Conservation (phyloP, 352 stramenopile species). For the Globisporangium echinulatum region DNA sequence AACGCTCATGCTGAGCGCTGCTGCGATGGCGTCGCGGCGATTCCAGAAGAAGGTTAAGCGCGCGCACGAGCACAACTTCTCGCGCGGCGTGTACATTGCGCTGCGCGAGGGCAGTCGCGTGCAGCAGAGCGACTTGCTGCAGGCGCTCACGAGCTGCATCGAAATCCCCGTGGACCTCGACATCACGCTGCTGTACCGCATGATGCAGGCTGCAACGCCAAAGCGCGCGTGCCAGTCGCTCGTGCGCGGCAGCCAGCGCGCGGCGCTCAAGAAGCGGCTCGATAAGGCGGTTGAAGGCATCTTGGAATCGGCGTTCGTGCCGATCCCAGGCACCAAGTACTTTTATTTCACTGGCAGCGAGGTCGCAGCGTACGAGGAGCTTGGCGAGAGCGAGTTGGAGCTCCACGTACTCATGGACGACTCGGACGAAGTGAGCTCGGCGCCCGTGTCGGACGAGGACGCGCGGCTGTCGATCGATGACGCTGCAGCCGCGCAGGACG, state of each 20-base stretch:
- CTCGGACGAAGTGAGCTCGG: slow-evolving; percentile 29
- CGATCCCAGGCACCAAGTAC: slow-evolving; percentile 73
- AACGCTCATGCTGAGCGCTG: slow-evolving; percentile 11
- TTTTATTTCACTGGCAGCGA: slow-evolving; percentile 79
- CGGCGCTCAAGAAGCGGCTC: slow-evolving; percentile 55
- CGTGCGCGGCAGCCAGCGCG: slow-evolving; percentile 31
- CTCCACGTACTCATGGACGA: slow-evolving; percentile 65
- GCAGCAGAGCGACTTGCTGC: slow-evolving; percentile 80
- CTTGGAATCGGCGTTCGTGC: slow-evolving; percentile 43
- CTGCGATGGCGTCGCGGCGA: slow-evolving; percentile 30
- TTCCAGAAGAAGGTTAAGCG: slow-evolving; percentile 83
- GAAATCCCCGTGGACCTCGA: slow-evolving; percentile 83
- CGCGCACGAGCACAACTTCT: slow-evolving; percentile 86
- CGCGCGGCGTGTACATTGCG: slow-evolving; percentile 77
- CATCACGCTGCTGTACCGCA: slow-evolving; percentile 81
- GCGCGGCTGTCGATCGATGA: slow-evolving; percentile 1
- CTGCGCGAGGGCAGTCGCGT: slow-evolving; percentile 66
- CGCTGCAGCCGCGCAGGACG: background rate
- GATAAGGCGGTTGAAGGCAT: slow-evolving; percentile 73
- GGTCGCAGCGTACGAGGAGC: slow-evolving; percentile 46
- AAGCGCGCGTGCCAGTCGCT: slow-evolving; percentile 19
- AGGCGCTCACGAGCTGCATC: slow-evolving; percentile 81
- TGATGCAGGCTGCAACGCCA: slow-evolving; percentile 47
- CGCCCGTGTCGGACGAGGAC: slow-evolving; percentile 14
- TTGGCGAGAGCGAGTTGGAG: slow-evolving; percentile 47